A percentile compares a stretch with the other conserved stretches of the same genome.
phyloP scores from a whole-genome alignment of 805 yeast genomes.

The Millerago galiae region DNA sequence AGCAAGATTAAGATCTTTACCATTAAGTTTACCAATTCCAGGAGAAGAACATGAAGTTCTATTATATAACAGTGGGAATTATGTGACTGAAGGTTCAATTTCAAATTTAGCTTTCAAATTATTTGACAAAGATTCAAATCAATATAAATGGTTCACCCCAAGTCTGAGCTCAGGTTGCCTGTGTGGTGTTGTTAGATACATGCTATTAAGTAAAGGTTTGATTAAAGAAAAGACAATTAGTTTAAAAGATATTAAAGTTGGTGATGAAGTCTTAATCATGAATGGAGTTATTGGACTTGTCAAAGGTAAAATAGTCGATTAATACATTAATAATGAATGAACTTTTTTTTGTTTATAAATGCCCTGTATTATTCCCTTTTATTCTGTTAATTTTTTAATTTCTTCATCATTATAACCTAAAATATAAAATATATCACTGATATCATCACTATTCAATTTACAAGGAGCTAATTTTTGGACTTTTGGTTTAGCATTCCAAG shows the following conservation, averaged over 20 bases:
- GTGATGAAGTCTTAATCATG: constrained; percentile 66
- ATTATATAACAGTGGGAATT: constrained; percentile 51
- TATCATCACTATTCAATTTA: constrained; percentile 64
- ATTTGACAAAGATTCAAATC: constrained; percentile 16
- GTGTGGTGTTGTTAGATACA: constrained; percentile 74
- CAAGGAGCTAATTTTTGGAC: constrained; percentile 84
- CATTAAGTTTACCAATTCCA: constrained; percentile 11
- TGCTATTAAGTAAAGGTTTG: constrained; percentile 45
- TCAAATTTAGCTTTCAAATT: constrained; percentile 64
- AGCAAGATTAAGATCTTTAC: constrained; percentile 48
- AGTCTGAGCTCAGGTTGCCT: constrained; percentile 71
- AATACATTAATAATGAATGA: not conserved
- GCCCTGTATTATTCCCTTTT: too few species aligned
- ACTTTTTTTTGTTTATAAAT: not conserved
- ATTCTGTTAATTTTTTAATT: constrained; percentile 24
- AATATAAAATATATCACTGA: constrained; percentile 73
- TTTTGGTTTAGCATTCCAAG: constrained; percentile 95
- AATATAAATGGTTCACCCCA: constrained; percentile 74
- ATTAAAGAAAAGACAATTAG: constrained; percentile 48
- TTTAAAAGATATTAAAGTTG: constrained; percentile 43
- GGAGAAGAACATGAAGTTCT: constrained; percentile 59
- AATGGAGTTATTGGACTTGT: constrained; percentile 83
- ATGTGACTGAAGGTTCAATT: constrained; percentile 75
- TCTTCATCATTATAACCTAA: constrained; percentile 65
- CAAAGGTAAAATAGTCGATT: constrained; percentile 40